Conservation (phyloP, 306 rosid species). For the Dalbergia oliveri region DNA sequence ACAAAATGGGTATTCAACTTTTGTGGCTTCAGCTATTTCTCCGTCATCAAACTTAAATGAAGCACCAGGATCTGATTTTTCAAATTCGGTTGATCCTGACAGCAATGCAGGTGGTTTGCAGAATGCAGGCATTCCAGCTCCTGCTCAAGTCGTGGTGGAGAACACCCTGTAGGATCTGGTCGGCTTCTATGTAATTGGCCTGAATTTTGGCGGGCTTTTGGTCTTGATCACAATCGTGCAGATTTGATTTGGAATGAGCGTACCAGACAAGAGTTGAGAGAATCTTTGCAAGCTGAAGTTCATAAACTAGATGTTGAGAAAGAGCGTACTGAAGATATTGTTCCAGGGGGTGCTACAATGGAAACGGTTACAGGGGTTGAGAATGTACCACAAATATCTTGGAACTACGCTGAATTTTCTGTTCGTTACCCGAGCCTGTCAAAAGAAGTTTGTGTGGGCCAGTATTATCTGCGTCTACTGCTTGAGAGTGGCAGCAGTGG, state of each 20-base stretch:
- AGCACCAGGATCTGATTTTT: slow-evolving; percentile 56
- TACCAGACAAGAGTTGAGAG: slow-evolving; percentile 96
- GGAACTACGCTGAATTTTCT: slow-evolving; percentile 94
- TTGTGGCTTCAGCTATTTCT: slow-evolving; percentile 54
- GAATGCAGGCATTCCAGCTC: slow-evolving; percentile 86
- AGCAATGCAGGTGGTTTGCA: slow-evolving; percentile 60
- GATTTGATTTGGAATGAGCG: slow-evolving; percentile 99
- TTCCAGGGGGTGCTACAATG: slow-evolving; percentile 71
- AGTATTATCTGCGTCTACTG: slow-evolving; percentile 92
- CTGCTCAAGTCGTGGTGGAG: slow-evolving; percentile 99
- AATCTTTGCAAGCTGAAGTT: slow-evolving; percentile 94
- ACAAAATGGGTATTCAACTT: slow-evolving; percentile 60
- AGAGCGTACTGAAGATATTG: slow-evolving; percentile 99
- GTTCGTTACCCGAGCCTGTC: slow-evolving; percentile 96
- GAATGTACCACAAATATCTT: slow-evolving; percentile 85
- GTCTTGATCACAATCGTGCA: slow-evolving; percentile 99
- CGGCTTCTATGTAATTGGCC: slow-evolving; percentile 97
- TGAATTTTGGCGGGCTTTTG: slow-evolving; percentile 98
- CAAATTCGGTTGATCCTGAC: slow-evolving; percentile 66
- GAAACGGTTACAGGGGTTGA: slow-evolving; percentile 73
- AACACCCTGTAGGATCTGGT: slow-evolving; percentile 96
- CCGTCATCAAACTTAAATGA: slow-evolving; percentile 58
- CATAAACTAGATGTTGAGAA: slow-evolving; percentile 98
- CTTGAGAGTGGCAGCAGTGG: slow-evolving; percentile 95
- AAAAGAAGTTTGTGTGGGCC: slow-evolving; percentile 99